Conservation (phyloP, 129 eudicot genomes). For the Arctium minus region DNA sequence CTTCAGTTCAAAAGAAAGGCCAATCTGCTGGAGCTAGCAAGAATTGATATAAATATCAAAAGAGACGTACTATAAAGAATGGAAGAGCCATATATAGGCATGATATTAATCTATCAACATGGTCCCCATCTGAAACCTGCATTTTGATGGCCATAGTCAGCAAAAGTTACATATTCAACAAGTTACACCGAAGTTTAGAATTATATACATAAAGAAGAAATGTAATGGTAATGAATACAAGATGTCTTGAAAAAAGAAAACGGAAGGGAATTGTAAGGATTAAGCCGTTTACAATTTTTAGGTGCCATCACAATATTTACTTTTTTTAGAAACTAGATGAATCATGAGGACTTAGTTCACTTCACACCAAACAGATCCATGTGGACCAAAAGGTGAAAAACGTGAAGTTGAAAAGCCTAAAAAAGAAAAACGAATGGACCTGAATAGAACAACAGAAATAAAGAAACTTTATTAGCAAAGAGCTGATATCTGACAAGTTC, state of each 20-base stretch:
- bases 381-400: no score
- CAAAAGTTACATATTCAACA: slow-evolving; percentile 11
- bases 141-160: slow-evolving; percentile 13
- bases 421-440: no score
- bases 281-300: background rate
- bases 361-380: no score
- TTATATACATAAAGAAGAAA: background rate
- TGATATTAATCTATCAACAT: slow-evolving; percentile 79
- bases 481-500: no score
- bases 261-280: background rate
- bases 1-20: slow-evolving; percentile 16
- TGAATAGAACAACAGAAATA: no score
- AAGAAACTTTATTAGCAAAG: no score
- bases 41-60: background rate
- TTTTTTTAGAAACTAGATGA: no score
- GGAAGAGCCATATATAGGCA: slow-evolving; percentile 94
- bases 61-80: slow-evolving; percentile 55
- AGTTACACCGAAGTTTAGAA: slow-evolving; percentile 2
- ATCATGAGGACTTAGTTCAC: no score
- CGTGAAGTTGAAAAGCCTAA: no score
- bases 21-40: background rate
- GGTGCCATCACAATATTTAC: background rate
- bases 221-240: background rate
- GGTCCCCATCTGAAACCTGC: slow-evolving; percentile 89
- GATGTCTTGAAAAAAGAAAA: background rate